Base-by-base conservation (phyloP, 2,329 filamentous ascomycete genomes). In the Penicillium fuscoglaucum region DNA sequence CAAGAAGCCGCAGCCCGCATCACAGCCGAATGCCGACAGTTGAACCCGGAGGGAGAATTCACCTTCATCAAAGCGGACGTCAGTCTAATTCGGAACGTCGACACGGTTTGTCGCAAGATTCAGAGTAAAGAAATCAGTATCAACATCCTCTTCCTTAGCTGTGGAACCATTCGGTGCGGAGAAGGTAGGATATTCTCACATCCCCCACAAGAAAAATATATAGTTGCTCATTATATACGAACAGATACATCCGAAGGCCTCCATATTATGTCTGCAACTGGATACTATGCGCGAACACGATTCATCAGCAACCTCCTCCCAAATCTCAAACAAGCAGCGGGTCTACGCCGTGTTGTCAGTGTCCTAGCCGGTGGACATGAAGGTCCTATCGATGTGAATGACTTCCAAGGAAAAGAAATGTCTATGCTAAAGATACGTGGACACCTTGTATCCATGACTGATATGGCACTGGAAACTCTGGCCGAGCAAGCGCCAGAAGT, bases 251-350 rank as follows among this genome's bases (percentile, higher is more conserved):
- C 73, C 0, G 86, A 89, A 70, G 83, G 83, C 2, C 74, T 89
- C 2, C 79, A 84, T 52, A 75, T 79, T 29, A 77, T 80, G 33
- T 77, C 80, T 26, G 76, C 80, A 8, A 76, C 87, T 17, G 75
- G 77, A 21, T 83, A 82, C 71, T 87, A 87, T 71, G 78, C 82
- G 5, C 85, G 85, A 21, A 78, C 82, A 61, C 83, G 83, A 40
- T 83, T 87, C 65, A 77, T 82, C 13, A 57, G 78, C 45, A 84
- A 86, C 54, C 78, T 89, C 0, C 79, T 87, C 9, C 85, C 86
- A 0, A 76, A 82, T 0, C 76, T 89, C 2, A 73, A 75, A 12
- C 68, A 66, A n/a, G 78, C 83, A 0, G 64, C 76, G 0, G 61
- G 72, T 6, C 75, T 85, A 26, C 78, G 81, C 0, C 82, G 84